Conservation (phyloP, 2,329 filamentous ascomycete species). For the Alternaria sp. region DNA sequence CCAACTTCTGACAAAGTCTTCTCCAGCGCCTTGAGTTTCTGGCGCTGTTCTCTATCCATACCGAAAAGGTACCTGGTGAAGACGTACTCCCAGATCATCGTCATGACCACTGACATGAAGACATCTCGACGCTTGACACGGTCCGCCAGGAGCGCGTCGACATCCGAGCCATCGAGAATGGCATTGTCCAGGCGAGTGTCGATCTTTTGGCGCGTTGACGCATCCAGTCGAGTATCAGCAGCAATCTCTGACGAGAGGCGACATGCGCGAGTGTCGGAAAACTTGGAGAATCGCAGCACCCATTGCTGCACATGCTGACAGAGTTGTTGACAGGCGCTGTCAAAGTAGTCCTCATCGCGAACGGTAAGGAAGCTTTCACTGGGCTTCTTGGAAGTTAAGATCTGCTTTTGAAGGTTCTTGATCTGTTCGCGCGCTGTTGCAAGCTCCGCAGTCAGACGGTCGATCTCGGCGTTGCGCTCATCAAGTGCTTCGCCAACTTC, state of each 20-base stretch:
- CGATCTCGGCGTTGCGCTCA: slow-evolving; percentile 85
- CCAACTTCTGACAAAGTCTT: slow-evolving; percentile 88
- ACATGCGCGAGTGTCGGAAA: slow-evolving; percentile 90
- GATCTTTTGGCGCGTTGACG: slow-evolving; percentile 72
- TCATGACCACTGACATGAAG: slow-evolving; percentile 99
- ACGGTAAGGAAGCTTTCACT: slow-evolving; percentile 79
- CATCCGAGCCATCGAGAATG: slow-evolving; percentile 91
- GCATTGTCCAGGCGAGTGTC: slow-evolving; percentile 94
- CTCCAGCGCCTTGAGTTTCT: slow-evolving; percentile 95
- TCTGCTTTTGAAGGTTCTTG: slow-evolving; percentile 66
- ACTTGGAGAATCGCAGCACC: slow-evolving; percentile 97
- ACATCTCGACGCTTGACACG: slow-evolving; percentile 88
- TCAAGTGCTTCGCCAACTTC: slow-evolving; percentile 72
- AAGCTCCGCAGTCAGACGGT: slow-evolving; percentile 78
- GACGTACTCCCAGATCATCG: slow-evolving; percentile 98
- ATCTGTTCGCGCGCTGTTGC: slow-evolving; percentile 72
- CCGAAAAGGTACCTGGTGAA: slow-evolving; percentile 98
- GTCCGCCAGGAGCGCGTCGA: slow-evolving; percentile 86
- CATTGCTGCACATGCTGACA: slow-evolving; percentile 97
- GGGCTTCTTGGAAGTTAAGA: slow-evolving; percentile 63
- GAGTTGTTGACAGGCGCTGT: slow-evolving; percentile 89
- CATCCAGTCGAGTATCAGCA: slow-evolving; percentile 60
- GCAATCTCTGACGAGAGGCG: slow-evolving; percentile 83
- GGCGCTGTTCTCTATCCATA: slow-evolving; percentile 96
- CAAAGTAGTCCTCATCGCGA: slow-evolving; percentile 93